These are phyloP conservation scores for Diplocarpon mali DNA, from an alignment of 2,329 filamentous ascomycete species.

Conservation along the genomic window DNA sequence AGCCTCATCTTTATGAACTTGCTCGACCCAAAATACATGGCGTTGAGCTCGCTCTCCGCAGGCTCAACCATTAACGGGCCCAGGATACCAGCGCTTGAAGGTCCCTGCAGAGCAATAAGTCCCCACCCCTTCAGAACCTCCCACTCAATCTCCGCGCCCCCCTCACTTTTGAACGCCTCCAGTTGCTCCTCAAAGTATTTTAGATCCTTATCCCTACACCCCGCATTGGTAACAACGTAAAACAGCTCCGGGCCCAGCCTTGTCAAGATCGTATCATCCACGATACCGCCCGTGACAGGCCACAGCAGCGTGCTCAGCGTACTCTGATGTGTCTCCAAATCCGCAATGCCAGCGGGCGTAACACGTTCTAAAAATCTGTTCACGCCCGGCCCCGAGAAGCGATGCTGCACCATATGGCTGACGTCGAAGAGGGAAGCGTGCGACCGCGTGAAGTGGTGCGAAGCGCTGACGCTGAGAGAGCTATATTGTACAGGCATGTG, in stretches of 20 bases:
- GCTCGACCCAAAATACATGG: constrained; percentile 74
- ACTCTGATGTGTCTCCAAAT: constrained; percentile 55
- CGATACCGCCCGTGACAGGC: constrained; percentile 73
- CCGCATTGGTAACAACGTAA: constrained; percentile 94
- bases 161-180: constrained; percentile 42
- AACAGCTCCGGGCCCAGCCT: constrained; percentile 63
- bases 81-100: constrained; percentile 61
- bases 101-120: constrained; percentile 83
- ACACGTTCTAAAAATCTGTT: constrained; percentile 72
- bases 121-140: constrained; percentile 61
- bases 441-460: constrained; percentile 79
- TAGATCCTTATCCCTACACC: constrained; percentile 79
- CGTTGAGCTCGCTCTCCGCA: constrained; percentile 43
- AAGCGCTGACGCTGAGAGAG: constrained; percentile 65
- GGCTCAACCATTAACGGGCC: constrained; percentile 45
- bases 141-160: constrained; percentile 52
- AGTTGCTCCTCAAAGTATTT: constrained; percentile 65
- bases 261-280: constrained; percentile 89
- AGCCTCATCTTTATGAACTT: constrained; percentile 55
- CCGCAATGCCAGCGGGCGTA: constrained; percentile 63
- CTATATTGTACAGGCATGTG: constrained; percentile 87
- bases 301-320: constrained; percentile 79
- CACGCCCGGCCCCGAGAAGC: constrained; percentile 70
- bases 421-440: constrained; percentile 93
- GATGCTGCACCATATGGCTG: constrained; percentile 91